Evolutionary conservation across 2,329 filamentous ascomycete species (phyloP), one percentile per base, ranked within the genome.

Genomic region (Penicillium nordicum): DNA sequence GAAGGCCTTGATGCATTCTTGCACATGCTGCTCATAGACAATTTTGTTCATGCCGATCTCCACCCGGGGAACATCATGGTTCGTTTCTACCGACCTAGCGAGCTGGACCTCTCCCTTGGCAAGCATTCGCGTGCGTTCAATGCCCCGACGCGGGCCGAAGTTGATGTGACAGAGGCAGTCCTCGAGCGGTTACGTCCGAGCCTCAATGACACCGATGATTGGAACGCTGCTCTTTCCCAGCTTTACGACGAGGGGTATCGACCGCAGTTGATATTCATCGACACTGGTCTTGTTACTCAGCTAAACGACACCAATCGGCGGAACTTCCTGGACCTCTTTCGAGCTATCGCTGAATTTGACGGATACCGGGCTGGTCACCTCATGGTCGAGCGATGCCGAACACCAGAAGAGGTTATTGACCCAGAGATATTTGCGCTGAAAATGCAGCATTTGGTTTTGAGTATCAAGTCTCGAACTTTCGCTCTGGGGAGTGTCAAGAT

Each of bases 31-130:
- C 82, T 99, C 12, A 88, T 99, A 38, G 94, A 99, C 74, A 99
- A 99, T 72, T 99, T 99, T 72, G 88, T 97, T 27, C 94, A 99
- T 70, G 93, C 94, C 5, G 94, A 99, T 71, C 78, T 99, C 30
- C 94, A 99, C 71, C 94, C 94, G 0, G 94, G 94, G 27, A 99
- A 99, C 72, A 97, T 99, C 76, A 97, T 99, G 92, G 93, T 99
- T 45, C 91, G 95, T 61, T 99, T 99, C 78, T 97, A 97, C 75
- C 87, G 93, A 67, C 86, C 92, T 0, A 85, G 86, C 14, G 82
- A 87, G 59, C 83, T 93, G 0, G 84, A 88, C 47, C 78, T 95
- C 1, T 79, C 80, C 23, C 76, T 87, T 5, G 72, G 71, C 38
- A 72, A 74, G 23, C 73, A 79, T 53, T 76, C 72, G 4, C 73